Evolutionary conservation across 768 basidiomycete genomes (phyloP), one percentile per base, ranked within the genome.

Genomic region (Lactarius trivialis): DNA sequence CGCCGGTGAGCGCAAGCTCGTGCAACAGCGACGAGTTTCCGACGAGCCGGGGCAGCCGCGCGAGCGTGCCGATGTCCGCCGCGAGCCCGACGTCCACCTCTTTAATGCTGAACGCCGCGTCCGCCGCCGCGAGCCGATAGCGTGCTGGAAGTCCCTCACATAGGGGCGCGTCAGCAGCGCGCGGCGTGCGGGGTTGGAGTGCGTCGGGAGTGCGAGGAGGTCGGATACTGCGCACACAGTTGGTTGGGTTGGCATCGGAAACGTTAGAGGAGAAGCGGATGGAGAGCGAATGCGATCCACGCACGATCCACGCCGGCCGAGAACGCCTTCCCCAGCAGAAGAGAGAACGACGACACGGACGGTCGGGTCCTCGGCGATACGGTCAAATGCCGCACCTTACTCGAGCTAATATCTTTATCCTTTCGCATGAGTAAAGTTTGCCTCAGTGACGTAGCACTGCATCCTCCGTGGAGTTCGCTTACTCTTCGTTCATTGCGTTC

Each of bases 61-160:
- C 89, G 7, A 96, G 82, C 0, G 91, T 85, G 0, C 94, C 94
- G 43, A 94, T 85, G 70, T 95, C 93, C 0, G 93, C 87, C 2
- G 93, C 93, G 0, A 96, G 77, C 0, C 89, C 93, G 28, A 93
- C 80, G 69, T 93, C 89, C 3, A 92, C 86, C 78, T 95, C 91
- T 76, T 91, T 89, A 75, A 96, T 88, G 7, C 82, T 78, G 70
- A 94, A 91, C 2, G 69, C 70, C 0, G 83, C 70, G 64, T 87
- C 78, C 0, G 81, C 77, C 0, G 91, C 82, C 3, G 88, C 84
- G 63, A 84, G 85, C 0, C 76, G 48, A 96, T 88, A 32, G 84
- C 82, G 21, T 74, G 70, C 75, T 97, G 93, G 73, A 94, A 90
- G 41, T 75, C 73, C 3, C 74, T 70, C 39, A 90, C 71, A 63